These are phyloP conservation scores for Colletotrichum karsti DNA, from an alignment of 2,329 filamentous ascomycete genomes.

Conservation along the genomic window DNA sequence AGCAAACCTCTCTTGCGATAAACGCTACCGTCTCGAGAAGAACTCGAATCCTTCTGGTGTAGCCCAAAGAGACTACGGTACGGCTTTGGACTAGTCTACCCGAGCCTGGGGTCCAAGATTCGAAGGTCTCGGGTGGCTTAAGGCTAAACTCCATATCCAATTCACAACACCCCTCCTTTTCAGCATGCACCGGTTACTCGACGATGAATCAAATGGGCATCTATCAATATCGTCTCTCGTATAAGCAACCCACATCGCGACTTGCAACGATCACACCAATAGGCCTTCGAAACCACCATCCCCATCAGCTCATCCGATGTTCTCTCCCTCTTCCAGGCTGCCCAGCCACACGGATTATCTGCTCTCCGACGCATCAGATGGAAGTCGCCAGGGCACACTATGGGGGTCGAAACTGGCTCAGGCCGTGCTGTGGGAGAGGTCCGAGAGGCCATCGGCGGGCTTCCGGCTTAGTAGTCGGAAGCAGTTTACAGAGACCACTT, in stretches of 20 bases:
- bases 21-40: neutral
- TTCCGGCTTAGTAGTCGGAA: neutral
- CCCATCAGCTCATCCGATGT: neutral
- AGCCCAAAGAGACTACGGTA: neutral
- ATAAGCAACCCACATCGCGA: neutral
- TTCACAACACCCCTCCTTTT: neutral
- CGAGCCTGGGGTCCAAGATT: neutral
- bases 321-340: neutral
- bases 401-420: conserved; percentile 15
- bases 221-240: neutral
- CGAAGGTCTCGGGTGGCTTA: neutral
- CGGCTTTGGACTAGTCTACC: neutral
- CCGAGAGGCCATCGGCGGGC: neutral
- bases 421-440: neutral
- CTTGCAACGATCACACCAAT: neutral
- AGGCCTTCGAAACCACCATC: neutral
- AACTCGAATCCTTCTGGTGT: neutral
- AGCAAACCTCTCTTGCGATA: neutral
- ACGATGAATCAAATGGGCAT: neutral
- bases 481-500: neutral
- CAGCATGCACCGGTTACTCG: neutral
- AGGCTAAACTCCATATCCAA: neutral
- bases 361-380: conserved; percentile 9
- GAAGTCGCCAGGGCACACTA: neutral
- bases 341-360: conserved; percentile 7